phyloP scores from a whole-genome alignment of 2,329 filamentous ascomycete genomes.

The Thyridium curvatum region DNA sequence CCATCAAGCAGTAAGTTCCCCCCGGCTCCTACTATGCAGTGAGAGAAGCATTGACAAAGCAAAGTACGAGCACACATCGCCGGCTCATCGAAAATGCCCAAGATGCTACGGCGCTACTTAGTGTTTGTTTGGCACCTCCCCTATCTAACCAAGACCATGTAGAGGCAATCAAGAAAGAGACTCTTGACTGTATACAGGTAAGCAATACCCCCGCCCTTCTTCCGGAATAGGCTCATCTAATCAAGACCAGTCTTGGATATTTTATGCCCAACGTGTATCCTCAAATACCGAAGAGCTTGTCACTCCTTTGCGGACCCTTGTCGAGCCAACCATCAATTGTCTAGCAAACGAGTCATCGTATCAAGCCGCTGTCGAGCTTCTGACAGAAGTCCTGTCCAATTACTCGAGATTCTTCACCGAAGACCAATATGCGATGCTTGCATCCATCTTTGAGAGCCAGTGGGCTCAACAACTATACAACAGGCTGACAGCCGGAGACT shows the following conservation, averaged over 20 bases:
- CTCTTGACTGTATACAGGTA: slow-evolving; percentile 58
- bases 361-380: slow-evolving; percentile 54
- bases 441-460: slow-evolving; percentile 51
- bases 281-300: slow-evolving; percentile 51
- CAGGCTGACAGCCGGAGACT: slow-evolving; percentile 50
- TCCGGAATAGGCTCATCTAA: not conserved
- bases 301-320: slow-evolving; percentile 51
- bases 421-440: slow-evolving; percentile 51
- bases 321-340: slow-evolving; percentile 53
- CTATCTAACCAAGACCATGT: slow-evolving; percentile 16
- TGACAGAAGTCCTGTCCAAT: slow-evolving; percentile 59
- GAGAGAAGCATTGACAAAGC: slow-evolving; percentile 1
- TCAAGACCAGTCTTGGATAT: slow-evolving; percentile 57
- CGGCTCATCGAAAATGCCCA: slow-evolving; percentile 44
- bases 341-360: slow-evolving; percentile 54
- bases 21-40: not conserved
- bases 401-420: slow-evolving; percentile 57
- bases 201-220: slow-evolving; percentile 16
- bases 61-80: slow-evolving; percentile 34
- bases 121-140: slow-evolving; percentile 15
- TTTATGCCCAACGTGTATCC: slow-evolving; percentile 63
- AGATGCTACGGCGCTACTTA: slow-evolving; percentile 42
- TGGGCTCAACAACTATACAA: slow-evolving; percentile 54
- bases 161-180: slow-evolving; percentile 39
- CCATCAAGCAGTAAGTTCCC: slow-evolving; percentile 48